These are phyloP conservation scores for Phialophora verrucosa DNA, from an alignment of 2,329 filamentous ascomycete species.

Conservation along the genomic window DNA sequence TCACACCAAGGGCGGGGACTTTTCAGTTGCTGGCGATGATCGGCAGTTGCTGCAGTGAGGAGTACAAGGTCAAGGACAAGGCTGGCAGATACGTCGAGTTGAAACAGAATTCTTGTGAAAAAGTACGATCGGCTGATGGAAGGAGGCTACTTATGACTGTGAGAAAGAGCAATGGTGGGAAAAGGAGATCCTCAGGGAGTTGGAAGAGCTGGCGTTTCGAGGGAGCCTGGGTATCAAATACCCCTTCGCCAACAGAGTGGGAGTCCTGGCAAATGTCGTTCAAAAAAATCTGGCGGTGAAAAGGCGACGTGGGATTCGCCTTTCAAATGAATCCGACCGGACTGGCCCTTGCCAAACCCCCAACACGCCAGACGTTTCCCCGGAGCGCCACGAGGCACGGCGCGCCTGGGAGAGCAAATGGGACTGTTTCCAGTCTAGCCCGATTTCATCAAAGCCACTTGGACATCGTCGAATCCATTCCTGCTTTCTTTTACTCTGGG, in stretches of 20 bases:
- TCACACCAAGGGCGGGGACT: constrained; percentile 13
- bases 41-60: constrained; percentile 29
- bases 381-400: constrained; percentile 31
- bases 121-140: constrained; percentile 16
- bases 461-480: constrained; percentile 6
- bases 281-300: constrained; percentile 36
- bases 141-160: constrained; percentile 14
- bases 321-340: constrained; percentile 35
- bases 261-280: constrained; percentile 21
- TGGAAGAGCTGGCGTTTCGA: constrained; percentile 13
- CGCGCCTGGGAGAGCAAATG: constrained; percentile 13
- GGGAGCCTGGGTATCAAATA: constrained; percentile 30
- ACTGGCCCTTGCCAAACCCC: constrained; percentile 18
- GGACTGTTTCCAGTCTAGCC: constrained; percentile 8
- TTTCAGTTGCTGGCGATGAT: constrained; percentile 19
- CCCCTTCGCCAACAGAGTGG: constrained; percentile 25
- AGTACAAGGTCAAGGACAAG: not conserved
- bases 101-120: constrained; percentile 3
- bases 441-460: constrained; percentile 13
- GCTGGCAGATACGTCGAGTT: constrained; percentile 1
- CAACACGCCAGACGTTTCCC: constrained; percentile 33
- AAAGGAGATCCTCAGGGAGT: constrained; percentile 16
- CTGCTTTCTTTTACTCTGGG: constrained; percentile 2
- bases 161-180: constrained; percentile 7
- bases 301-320: constrained; percentile 37